Evolutionary conservation across 306 rosid genomes (phyloP).

Genomic region (Lathyrus oleraceus): DNA sequence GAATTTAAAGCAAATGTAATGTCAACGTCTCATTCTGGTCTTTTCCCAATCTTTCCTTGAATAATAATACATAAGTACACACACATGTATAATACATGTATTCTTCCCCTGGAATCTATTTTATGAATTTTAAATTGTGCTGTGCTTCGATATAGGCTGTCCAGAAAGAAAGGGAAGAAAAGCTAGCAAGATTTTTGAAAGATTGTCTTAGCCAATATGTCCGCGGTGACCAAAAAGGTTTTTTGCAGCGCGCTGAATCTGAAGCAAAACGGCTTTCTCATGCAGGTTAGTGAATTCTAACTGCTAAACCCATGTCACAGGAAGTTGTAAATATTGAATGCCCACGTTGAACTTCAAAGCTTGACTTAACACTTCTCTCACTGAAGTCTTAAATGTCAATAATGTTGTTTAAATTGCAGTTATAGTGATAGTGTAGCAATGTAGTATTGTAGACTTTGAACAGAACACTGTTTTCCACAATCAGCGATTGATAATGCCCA

Average conservation of each 20-base stretch:
- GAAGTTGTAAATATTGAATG: neutral
- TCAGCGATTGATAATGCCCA: neutral
- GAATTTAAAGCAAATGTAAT: too few species aligned
- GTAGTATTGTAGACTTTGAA: neutral
- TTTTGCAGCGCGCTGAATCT: conserved; percentile 66
- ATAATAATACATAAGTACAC: too few species aligned
- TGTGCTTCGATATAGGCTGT: conserved; percentile 55
- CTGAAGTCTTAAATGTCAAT: conserved; percentile 18
- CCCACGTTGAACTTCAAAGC: neutral
- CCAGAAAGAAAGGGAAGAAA: conserved; percentile 92
- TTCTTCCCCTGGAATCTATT: too few species aligned
- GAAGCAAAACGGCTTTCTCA: conserved; percentile 83
- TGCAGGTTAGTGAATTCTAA: conserved; percentile 55
- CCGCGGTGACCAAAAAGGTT: conserved; percentile 71
- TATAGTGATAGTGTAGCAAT: neutral
- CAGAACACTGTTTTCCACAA: neutral
- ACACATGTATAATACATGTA: too few species aligned
- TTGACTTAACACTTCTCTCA: conserved; percentile 6
- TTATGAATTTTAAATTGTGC: neutral
- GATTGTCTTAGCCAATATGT: conserved; percentile 69
- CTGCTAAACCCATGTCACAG: neutral
- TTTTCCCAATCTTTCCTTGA: too few species aligned
- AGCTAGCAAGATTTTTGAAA: conserved; percentile 62
- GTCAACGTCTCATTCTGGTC: too few species aligned
- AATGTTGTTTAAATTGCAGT: neutral